A percentile compares a stretch with the other conserved stretches of the same genome.
Conservation (phyloP, 352 stramenopile species). For the Plasmopara muralis region DNA sequence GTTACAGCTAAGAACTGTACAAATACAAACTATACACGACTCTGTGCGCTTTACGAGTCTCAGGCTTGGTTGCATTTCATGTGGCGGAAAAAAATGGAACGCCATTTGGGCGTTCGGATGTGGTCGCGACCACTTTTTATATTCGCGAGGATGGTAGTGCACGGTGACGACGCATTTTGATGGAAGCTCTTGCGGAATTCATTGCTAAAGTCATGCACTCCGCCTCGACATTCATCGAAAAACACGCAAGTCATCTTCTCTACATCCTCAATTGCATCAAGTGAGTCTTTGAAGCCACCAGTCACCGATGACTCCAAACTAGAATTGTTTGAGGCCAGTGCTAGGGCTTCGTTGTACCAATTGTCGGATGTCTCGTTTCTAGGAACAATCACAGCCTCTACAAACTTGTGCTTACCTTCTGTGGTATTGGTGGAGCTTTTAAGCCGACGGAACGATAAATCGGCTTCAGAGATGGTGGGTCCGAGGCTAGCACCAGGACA, state of each 20-base stretch:
- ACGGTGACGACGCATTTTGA: conserved; percentile 46
- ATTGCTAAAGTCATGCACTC: conserved; percentile 56
- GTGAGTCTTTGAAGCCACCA: conserved; percentile 18
- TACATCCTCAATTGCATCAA: conserved; percentile 55
- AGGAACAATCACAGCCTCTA: conserved; percentile 64
- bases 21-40: conserved; percentile 8
- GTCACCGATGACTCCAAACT: conserved; percentile 19
- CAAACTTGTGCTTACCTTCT: conserved; percentile 18
- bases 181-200: conserved; percentile 68
- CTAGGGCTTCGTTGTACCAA: conserved; percentile 57
- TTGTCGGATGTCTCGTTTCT: conserved; percentile 25
- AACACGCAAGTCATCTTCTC: conserved; percentile 88
- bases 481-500: conserved; percentile 43
- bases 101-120: conserved; percentile 70
- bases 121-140: conserved; percentile 49
- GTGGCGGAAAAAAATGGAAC: conserved; percentile 58
- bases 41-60: conserved; percentile 4
- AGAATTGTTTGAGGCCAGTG: conserved; percentile 35
- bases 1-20: conserved; percentile 10
- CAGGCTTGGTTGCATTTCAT: conserved; percentile 40
- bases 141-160: conserved; percentile 47
- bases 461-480: conserved; percentile 8
- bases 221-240: conserved; percentile 75
- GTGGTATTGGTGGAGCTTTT: conserved; percentile 10
- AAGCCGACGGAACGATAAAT: conserved; percentile 24